Conservation (phyloP, 108 stramenopile genomes). For the Schizochytrium sp. region DNA sequence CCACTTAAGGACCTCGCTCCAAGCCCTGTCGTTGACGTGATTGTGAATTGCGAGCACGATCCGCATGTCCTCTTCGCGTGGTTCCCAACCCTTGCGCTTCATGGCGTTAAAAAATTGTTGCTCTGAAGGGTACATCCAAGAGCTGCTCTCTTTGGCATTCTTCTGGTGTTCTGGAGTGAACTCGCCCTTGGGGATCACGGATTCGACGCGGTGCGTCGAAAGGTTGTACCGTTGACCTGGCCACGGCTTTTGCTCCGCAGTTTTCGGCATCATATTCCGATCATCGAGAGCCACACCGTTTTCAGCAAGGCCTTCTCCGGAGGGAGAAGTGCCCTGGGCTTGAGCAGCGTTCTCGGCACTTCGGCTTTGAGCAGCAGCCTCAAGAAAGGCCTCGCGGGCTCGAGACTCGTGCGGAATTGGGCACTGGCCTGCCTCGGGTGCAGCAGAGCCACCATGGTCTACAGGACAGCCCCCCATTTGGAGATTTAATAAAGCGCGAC, state of each 20-base stretch:
- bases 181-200: slow-evolving; percentile 89
- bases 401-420: background rate
- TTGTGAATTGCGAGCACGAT: slow-evolving; percentile 94
- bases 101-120: slow-evolving; percentile 97
- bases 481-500: background rate
- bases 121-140: slow-evolving; percentile 95
- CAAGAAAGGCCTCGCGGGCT: slow-evolving; percentile 3
- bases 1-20: slow-evolving; percentile 83
- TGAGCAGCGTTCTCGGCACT: background rate
- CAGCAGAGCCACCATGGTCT: background rate
- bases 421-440: background rate
- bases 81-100: slow-evolving; percentile 90
- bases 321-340: background rate
- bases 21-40: slow-evolving; percentile 92
- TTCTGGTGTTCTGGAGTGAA: slow-evolving; percentile 68
- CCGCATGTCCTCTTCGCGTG: slow-evolving; percentile 81
- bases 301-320: background rate
- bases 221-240: slow-evolving; percentile 76
- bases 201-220: slow-evolving; percentile 83
- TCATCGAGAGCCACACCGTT: slow-evolving; percentile 79
- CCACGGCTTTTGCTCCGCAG: slow-evolving; percentile 64
- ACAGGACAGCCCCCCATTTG: slow-evolving; percentile 27
- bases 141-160: slow-evolving; percentile 60
- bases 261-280: slow-evolving; percentile 92
- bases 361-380: slow-evolving; percentile 4